Evolutionary conservation across 2,329 filamentous ascomycete genomes (phyloP), one percentile per base, ranked within the genome.

Genomic region (Trichoderma harzianum): DNA sequence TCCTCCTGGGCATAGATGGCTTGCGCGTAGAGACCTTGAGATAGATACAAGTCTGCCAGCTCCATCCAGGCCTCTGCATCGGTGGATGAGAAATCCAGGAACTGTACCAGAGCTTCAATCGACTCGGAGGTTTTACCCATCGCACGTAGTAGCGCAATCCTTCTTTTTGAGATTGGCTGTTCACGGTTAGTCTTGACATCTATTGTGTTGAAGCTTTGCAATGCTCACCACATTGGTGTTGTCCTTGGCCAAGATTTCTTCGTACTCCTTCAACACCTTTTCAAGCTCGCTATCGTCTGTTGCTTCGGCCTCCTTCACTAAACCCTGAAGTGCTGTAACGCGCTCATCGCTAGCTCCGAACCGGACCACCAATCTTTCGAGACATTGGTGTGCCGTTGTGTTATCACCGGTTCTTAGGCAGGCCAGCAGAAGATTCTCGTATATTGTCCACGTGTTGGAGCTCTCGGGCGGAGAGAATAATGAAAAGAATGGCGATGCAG

Each of bases 31-130:
- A 95, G 83, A 1, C 92, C 93, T 78, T 95, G 92, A 24, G 87
- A 86, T 34, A 94, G 86, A 82, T 99, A 98, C 73, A 98, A 83
- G 79, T 97, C 94, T 68, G 93, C 90, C 76, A 98, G 86, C 83
- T 99, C 96, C 67, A 93, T 89, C 96, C 96, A 99, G 11, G 93
- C 91, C 84, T 99, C 96, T 7, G 92, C 91, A 83, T 99, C 96
- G 2, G 93, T 97, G 2, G 96, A 95, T 69, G 91, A 92, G 73
- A 92, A 90, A 78, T 97, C 92, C 61, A 99, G 84, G 32, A 98
- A 86, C 71, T 90, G 87, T 73, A 91, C 90, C 72, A 98, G 83
- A 32, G 91, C 90, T 36, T 89, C 83, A 58, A 95, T 92, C 1
- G 96, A 93, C 74, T 98, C 94, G 1, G 87, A 78, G 1, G 85